phyloP scores from a whole-genome alignment of 2,329 filamentous ascomycete genomes.

The Mycosphaerella sp. region DNA sequence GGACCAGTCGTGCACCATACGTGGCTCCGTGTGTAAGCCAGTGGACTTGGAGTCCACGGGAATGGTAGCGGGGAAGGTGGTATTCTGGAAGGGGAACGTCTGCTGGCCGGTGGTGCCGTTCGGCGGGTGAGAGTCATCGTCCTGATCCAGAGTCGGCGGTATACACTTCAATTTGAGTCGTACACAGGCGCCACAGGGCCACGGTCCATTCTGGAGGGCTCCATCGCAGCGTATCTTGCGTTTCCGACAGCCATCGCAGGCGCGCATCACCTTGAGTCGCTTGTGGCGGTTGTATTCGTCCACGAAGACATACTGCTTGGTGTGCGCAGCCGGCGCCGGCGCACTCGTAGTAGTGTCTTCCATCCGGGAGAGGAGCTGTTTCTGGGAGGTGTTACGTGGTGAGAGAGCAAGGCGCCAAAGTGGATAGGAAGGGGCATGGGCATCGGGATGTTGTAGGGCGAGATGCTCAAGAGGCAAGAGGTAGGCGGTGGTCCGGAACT shows the following conservation, averaged over 20 bases:
- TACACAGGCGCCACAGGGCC: slow-evolving; percentile 92
- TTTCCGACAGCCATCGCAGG: slow-evolving; percentile 88
- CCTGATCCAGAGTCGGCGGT: slow-evolving; percentile 73
- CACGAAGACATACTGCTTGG: slow-evolving; percentile 98
- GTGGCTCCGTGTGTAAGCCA: slow-evolving; percentile 9
- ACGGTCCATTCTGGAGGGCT: slow-evolving; percentile 82
- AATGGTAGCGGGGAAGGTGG: slow-evolving; percentile 16
- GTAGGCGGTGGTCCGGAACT: slow-evolving; percentile 1
- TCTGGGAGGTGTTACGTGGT: slow-evolving; percentile 8
- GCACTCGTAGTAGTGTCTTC: slow-evolving; percentile 15
- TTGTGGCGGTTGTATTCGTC: slow-evolving; percentile 99
- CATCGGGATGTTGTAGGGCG: slow-evolving; percentile 8
- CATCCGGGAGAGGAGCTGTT: slow-evolving; percentile 15
- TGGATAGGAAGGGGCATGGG: slow-evolving; percentile 9
- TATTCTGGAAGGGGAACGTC: slow-evolving; percentile 30
- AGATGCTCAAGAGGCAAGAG: background rate
- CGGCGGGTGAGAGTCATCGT: slow-evolving; percentile 45
- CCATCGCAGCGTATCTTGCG: slow-evolving; percentile 98
- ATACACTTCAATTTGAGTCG: slow-evolving; percentile 89
- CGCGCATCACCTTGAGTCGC: slow-evolving; percentile 94
- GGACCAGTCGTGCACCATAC: slow-evolving; percentile 20
- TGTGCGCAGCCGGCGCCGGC: slow-evolving; percentile 57
- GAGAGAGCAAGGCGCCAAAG: slow-evolving; percentile 11
- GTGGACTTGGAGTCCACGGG: slow-evolving; percentile 14
- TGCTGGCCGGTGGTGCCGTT: slow-evolving; percentile 22